A percentile compares a stretch with the other conserved stretches of the same genome.
These are phyloP conservation scores for Anacardium occidentale DNA, from an alignment of 345 rosid genomes.

Conservation along the genomic window DNA sequence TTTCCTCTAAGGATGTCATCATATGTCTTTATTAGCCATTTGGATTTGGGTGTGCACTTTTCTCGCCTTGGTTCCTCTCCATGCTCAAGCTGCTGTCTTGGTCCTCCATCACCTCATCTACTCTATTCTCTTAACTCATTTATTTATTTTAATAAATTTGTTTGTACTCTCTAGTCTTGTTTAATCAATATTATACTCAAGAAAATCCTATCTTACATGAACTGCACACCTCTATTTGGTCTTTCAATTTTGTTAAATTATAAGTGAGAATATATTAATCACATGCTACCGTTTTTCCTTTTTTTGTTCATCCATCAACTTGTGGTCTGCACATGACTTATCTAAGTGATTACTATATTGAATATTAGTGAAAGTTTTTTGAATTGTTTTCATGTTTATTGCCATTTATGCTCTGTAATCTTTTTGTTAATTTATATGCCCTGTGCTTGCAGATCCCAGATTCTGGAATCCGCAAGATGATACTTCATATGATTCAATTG, in stretches of 20 bases:
- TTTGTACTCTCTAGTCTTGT: neutral
- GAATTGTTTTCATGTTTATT: constrained; percentile 1
- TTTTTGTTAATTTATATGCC: constrained; percentile 10
- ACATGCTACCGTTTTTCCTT: no score
- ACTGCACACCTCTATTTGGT: neutral
- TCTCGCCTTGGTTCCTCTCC: no score
- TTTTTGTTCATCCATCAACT: no score
- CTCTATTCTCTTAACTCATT: constrained; percentile 1
- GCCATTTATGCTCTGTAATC: constrained; percentile 4
- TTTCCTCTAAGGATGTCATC: no score
- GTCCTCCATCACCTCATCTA: neutral
- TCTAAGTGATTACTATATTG: neutral
- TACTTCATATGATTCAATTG: constrained; percentile 97
- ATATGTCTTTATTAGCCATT: no score
- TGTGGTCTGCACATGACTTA: neutral
- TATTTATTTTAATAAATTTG: neutral
- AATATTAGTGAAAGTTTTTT: neutral
- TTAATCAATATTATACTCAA: neutral
- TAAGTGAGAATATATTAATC: neutral
- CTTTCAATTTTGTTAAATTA: neutral
- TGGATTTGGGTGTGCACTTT: no score
- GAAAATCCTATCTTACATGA: neutral
- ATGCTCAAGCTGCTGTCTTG: no score
- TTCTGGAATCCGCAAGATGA: constrained; percentile 86
- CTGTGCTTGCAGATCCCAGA: constrained; percentile 70